Evolutionary conservation across 441 rosid species (phyloP).

Genomic region (Francoa sonchifolia): DNA sequence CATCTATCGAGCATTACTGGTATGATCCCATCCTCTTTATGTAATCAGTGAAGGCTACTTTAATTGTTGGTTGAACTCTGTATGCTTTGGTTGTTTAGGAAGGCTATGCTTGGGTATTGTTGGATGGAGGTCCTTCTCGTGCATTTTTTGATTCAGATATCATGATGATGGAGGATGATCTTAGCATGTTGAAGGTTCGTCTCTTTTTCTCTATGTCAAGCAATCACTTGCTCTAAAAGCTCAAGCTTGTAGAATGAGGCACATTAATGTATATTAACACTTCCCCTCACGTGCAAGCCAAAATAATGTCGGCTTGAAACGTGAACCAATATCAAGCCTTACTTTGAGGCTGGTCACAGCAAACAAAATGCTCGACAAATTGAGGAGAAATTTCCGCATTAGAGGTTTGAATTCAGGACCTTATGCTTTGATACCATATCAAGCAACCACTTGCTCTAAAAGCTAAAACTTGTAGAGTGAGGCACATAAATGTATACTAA

Average conservation of each 20-base stretch:
- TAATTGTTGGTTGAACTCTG: slow-evolving; percentile 7
- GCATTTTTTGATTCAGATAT: slow-evolving; percentile 83
- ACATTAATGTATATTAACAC: background rate
- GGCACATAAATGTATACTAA: too few species aligned
- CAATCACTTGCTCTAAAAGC: background rate
- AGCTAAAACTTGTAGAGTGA: too few species aligned
- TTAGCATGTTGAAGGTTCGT: slow-evolving; percentile 56
- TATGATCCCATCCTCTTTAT: slow-evolving; percentile 15
- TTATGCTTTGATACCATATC: too few species aligned
- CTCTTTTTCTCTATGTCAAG: background rate
- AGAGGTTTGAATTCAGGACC: too few species aligned
- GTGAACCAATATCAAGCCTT: too few species aligned
- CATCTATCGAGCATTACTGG: slow-evolving; percentile 65
- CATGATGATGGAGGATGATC: slow-evolving; percentile 74
- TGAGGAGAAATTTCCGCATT: too few species aligned
- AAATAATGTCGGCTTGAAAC: too few species aligned
- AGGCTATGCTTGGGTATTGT: slow-evolving; percentile 70
- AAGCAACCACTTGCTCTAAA: too few species aligned
- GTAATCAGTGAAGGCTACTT: slow-evolving; percentile 4
- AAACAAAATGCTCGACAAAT: too few species aligned
- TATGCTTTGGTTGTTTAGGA: slow-evolving; percentile 34
- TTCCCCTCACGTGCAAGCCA: too few species aligned
- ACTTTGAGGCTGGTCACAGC: too few species aligned
- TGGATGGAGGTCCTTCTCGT: slow-evolving; percentile 95
- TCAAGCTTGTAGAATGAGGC: background rate